Base-by-base conservation (phyloP, 345 rosid species). In the Pistacia integerrima region DNA sequence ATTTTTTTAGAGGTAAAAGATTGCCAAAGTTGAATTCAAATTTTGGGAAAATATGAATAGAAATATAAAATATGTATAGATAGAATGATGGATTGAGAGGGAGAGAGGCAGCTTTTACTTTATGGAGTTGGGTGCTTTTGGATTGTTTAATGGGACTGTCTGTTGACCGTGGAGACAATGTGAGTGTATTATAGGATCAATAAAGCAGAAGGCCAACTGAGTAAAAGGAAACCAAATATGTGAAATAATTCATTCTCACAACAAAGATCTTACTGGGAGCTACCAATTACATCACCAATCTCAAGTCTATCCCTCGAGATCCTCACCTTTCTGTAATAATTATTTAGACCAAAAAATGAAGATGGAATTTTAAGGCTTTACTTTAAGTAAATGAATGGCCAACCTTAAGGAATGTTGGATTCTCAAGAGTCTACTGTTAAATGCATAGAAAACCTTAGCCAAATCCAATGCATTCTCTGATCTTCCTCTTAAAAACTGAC, bases 51-150 rank as follows among this genome's bases (percentile, higher is more conserved):
- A 41, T 41, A 41, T 41, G 46, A 41, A 41, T 41, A 41, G 46
- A 5, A 8, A 7, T 6, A 41, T 7, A 41, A 41, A 41, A 41
- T 41, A 41, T 54, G 5, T 14, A 14, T 1, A 54, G 57, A 54
- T 54, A 4, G 22, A 54, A 54, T 54, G 57, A 54, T 54, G 57
- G 57, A 54, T 54, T 16, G 18, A 54, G 57, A 54, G 57, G 57
- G 58, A 41, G 62, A 22, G 65, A 14, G 68, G 75, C 83, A 83
- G 90, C 88, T 87, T 92, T 90, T 77, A 83, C 87, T 83, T 88
- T 91, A 60, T 79, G 77, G 88, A 89, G 95, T 80, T 73, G 60
- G 75, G 44, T 79, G 82, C 94, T 88, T 83, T 89, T 80, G 76
- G 80, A 73, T 74, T 76, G 82, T 81, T 83, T 77, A 74, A 77